Conservation (phyloP, 441 rosid species). For the Gossypium schwendimanii region DNA sequence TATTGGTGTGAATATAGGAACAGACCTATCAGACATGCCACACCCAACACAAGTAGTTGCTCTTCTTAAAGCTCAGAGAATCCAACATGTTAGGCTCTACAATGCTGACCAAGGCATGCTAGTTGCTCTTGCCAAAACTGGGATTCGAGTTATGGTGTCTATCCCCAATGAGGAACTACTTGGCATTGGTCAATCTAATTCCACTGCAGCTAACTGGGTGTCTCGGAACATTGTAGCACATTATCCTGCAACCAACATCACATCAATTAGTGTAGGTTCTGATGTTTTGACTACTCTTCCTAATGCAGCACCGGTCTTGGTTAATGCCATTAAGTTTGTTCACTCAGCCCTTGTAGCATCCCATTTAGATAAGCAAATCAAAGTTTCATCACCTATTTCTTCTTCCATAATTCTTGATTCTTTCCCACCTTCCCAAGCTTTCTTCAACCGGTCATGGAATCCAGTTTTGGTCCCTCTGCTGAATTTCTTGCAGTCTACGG, state of each 20-base stretch:
- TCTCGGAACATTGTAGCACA: constrained; percentile 26
- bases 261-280: constrained; percentile 30
- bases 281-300: constrained; percentile 32
- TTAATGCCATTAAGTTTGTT: constrained; percentile 28
- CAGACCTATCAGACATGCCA: constrained; percentile 34
- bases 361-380: constrained; percentile 27
- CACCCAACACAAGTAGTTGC: constrained; percentile 39
- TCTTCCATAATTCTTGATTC: constrained; percentile 32
- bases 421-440: constrained; percentile 41
- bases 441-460: constrained; percentile 34
- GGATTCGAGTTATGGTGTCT: constrained; percentile 27
- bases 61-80: constrained; percentile 30
- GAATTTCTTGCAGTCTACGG: constrained; percentile 30
- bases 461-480: constrained; percentile 36
- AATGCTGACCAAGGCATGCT: constrained; percentile 33
- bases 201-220: constrained; percentile 39
- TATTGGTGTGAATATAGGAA: constrained; percentile 33
- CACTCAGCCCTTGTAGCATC: constrained; percentile 36
- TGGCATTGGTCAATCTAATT: constrained; percentile 34
- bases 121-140: constrained; percentile 28
- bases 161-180: constrained; percentile 34
- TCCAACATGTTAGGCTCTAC: constrained; percentile 28
- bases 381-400: constrained; percentile 30
- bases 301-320: constrained; percentile 27
- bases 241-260: constrained; percentile 34